Conservation (phyloP, 768 basidiomycete genomes). For the Lactifluus volemus region DNA sequence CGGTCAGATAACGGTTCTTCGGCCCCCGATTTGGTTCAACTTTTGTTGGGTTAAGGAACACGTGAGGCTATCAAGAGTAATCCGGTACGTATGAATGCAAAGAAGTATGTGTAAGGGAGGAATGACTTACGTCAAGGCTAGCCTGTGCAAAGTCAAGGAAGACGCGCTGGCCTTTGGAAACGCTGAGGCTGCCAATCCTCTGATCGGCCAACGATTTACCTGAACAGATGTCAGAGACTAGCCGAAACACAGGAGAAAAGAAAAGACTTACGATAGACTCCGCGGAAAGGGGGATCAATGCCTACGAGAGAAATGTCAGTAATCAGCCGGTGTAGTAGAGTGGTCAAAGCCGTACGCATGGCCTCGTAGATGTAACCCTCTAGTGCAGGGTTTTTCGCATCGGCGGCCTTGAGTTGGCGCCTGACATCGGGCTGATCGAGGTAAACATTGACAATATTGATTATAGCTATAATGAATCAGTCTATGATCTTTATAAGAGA, state of each 20-base stretch:
- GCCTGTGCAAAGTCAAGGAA: conserved; percentile 58
- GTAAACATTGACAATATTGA: conserved; percentile 58
- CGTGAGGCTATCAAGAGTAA: conserved; percentile 33
- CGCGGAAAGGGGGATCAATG: conserved; percentile 63
- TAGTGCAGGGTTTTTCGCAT: conserved; percentile 33
- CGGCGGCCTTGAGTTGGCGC: conserved; percentile 29
- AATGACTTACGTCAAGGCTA: conserved; percentile 39
- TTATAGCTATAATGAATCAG: conserved; percentile 36
- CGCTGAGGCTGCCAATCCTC: conserved; percentile 32
- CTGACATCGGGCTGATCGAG: conserved; percentile 32
- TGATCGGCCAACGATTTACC: conserved; percentile 43
- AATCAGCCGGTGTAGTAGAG: neutral
- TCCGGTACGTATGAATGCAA: neutral
- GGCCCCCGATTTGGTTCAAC: conserved; percentile 39
- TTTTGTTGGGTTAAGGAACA: conserved; percentile 40
- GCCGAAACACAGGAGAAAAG: neutral
- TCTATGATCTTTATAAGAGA: too few species aligned
- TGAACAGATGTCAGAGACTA: conserved; percentile 13
- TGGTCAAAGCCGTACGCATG: conserved; percentile 42
- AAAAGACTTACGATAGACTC: conserved; percentile 47
- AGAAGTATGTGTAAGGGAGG: neutral
- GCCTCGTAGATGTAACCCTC: conserved; percentile 59
- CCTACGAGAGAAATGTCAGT: conserved; percentile 33
- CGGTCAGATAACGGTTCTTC: conserved; percentile 37
- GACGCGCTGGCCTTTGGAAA: conserved; percentile 45